phyloP scores from a whole-genome alignment of 1,284 basidiomycete genomes.

The Leccinum griseonigrum region DNA sequence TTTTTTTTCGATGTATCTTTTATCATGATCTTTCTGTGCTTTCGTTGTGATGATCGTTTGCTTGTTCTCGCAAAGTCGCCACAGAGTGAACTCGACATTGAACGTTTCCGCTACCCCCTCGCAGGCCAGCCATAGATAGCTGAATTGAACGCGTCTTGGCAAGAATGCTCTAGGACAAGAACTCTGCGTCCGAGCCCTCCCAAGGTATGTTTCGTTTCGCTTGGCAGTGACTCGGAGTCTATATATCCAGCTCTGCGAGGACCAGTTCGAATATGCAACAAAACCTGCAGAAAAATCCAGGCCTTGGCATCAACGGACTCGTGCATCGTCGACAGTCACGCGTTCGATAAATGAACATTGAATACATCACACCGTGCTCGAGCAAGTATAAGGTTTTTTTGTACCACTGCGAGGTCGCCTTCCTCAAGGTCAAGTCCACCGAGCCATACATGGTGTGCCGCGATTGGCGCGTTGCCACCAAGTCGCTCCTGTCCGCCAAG shows the following conservation, averaged over 20 bases:
- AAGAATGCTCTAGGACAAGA: slow-evolving; percentile 78
- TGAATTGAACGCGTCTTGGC: slow-evolving; percentile 75
- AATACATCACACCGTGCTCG: slow-evolving; percentile 60
- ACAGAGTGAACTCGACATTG: no score
- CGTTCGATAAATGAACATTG: slow-evolving; percentile 74
- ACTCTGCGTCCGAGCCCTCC: slow-evolving; percentile 85
- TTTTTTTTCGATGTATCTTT: not conserved
- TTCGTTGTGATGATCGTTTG: no score
- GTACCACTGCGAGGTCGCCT: slow-evolving; percentile 50
- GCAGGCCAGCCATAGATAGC: slow-evolving; percentile 79
- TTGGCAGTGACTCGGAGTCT: not conserved
- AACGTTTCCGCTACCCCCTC: slow-evolving; percentile 51
- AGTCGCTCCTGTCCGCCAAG: slow-evolving; percentile 55
- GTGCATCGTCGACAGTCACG: slow-evolving; percentile 59
- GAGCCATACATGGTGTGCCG: slow-evolving; percentile 99
- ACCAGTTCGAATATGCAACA: slow-evolving; percentile 28
- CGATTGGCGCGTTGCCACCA: slow-evolving; percentile 95
- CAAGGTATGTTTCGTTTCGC: slow-evolving; percentile 55
- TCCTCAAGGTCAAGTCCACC: slow-evolving; percentile 99
- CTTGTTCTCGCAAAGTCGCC: no score
- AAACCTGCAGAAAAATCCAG: slow-evolving; percentile 82
- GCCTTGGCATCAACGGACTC: slow-evolving; percentile 87
- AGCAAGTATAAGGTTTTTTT: slow-evolving; percentile 73
- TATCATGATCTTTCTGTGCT: not conserved
- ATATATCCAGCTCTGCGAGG: slow-evolving; percentile 64